Percentiles rank a stretch among this genome's conserved stretches.
Evolutionary conservation across 495 filamentous ascomycete species (phyloP).

Genomic region (Friedmanniomyces endolithicus): DNA sequence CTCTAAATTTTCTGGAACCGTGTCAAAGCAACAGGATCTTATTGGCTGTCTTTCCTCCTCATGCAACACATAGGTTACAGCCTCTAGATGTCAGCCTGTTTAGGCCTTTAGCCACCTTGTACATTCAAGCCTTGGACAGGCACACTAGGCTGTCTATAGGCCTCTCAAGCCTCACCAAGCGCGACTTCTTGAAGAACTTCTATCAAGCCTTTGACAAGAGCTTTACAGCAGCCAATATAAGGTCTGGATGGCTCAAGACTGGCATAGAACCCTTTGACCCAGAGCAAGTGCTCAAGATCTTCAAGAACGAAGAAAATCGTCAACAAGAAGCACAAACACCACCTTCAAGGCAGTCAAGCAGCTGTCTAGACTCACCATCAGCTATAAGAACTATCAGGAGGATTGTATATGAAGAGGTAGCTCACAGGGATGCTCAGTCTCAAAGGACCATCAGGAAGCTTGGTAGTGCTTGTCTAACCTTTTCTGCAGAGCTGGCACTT

Average conservation of each 20-base stretch:
- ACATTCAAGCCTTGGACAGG: background rate
- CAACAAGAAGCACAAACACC: background rate
- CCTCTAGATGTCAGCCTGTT: conserved; percentile 6
- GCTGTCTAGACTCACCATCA: background rate
- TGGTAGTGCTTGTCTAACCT: background rate
- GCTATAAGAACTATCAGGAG: background rate
- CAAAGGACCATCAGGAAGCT: background rate
- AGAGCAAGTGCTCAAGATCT: background rate
- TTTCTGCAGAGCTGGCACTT: background rate
- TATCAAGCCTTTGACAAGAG: background rate
- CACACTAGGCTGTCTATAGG: background rate
- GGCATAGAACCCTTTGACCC: background rate
- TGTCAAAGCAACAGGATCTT: background rate
- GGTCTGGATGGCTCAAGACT: background rate
- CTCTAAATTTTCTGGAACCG: background rate
- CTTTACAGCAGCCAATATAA: conserved; percentile 4
- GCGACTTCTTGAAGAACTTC: conserved; percentile 7
- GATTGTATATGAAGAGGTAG: background rate
- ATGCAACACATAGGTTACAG: conserved; percentile 5
- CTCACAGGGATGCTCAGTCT: background rate
- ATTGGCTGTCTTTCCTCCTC: background rate
- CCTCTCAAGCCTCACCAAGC: background rate
- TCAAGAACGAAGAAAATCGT: background rate
- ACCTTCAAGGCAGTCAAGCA: background rate
- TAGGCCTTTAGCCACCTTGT: background rate